Percentiles rank a stretch among this genome's conserved stretches.
Conservation (phyloP, 805 yeast species). For the Pichia phayaonensis region DNA sequence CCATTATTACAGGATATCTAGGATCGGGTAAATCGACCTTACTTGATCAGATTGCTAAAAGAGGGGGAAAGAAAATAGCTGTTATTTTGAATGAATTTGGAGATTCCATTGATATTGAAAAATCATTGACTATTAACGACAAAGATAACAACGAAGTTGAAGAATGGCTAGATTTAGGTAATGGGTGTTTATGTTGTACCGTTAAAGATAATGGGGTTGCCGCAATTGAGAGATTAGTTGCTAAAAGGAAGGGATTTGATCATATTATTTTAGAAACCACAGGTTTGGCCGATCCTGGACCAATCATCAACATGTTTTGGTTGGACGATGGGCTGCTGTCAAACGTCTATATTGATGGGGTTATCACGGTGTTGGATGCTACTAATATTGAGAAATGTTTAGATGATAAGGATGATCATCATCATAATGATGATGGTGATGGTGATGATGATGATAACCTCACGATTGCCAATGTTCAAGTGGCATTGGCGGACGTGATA, state of each 20-base stretch:
- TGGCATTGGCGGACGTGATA: conserved; percentile 82
- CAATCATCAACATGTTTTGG: conserved; percentile 97
- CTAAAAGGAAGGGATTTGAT: conserved; percentile 62
- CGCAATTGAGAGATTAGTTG: conserved; percentile 84
- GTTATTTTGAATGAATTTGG: conserved; percentile 91
- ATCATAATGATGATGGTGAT: conserved; percentile 28
- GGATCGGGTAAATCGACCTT: conserved; percentile 94
- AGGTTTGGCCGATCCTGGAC: conserved; percentile 97
- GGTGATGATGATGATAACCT: conserved; percentile 30
- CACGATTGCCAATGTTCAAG: conserved; percentile 83
- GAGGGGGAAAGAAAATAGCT: conserved; percentile 71
- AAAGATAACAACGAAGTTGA: conserved; percentile 51
- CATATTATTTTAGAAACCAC: conserved; percentile 91
- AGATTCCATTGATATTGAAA: conserved; percentile 83
- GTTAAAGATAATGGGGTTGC: conserved; percentile 92
- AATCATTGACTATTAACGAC: conserved; percentile 62
- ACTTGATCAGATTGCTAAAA: conserved; percentile 62
- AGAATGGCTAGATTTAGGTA: conserved; percentile 95
- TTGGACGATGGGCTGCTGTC: conserved; percentile 82
- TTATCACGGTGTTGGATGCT: conserved; percentile 78
- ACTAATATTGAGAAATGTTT: conserved; percentile 58
- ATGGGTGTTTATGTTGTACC: conserved; percentile 95
- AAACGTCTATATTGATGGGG: conserved; percentile 84
- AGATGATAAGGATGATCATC: conserved; percentile 41
- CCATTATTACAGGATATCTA: conserved; percentile 88